A percentile compares a stretch with the other conserved stretches of the same genome.
Conservation (phyloP, 1,284 basidiomycete genomes). For the Melampsora larici-populina region DNA sequence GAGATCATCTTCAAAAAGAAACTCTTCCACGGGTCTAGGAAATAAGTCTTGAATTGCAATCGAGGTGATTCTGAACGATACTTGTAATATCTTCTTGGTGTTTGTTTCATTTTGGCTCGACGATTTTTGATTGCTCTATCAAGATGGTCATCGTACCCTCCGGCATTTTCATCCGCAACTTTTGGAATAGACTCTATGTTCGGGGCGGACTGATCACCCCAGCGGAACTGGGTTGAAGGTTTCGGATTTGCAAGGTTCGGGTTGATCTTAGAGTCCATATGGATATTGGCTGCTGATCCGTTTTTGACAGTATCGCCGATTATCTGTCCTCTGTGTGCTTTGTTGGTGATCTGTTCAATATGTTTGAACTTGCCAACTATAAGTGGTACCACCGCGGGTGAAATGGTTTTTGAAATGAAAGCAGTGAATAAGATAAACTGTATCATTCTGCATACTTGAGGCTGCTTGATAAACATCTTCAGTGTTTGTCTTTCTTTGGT, state of each 20-base stretch:
- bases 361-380: too few relatives aligned
- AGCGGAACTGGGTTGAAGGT: background rate
- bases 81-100: background rate
- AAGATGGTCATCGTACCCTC: background rate
- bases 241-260: background rate
- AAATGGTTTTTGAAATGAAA: too few relatives aligned
- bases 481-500: too few relatives aligned
- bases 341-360: too few relatives aligned
- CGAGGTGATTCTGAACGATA: background rate
- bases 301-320: background rate
- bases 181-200: background rate
- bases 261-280: background rate
- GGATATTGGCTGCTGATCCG: background rate
- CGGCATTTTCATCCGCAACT: background rate
- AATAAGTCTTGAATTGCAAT: background rate
- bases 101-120: background rate
- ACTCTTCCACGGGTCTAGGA: background rate
- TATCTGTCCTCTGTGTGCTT: background rate
- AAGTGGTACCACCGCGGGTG: too few relatives aligned
- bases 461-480: too few relatives aligned
- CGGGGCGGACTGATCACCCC: background rate
- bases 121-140: background rate
- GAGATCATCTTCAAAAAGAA: background rate
- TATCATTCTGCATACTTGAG: too few relatives aligned
- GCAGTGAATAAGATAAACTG: too few relatives aligned